Evolutionary conservation across 768 basidiomycete genomes (phyloP), one percentile per base, ranked within the genome.

Genomic region (Glaciozyma antarctica): DNA sequence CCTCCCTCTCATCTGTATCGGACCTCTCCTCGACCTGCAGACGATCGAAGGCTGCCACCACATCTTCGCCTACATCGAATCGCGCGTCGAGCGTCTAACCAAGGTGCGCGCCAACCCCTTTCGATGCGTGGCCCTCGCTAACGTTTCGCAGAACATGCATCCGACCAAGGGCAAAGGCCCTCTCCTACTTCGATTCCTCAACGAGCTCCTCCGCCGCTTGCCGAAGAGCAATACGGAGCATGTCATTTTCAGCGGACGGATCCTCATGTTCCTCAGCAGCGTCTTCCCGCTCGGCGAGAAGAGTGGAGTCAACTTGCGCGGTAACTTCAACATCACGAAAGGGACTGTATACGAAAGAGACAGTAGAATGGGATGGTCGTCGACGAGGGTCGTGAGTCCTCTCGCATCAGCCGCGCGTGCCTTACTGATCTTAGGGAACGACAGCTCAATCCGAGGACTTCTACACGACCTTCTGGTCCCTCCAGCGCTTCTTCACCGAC

Each of bases 161-260:
- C 88, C 89, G 1, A 85, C 88, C 77, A 90, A 90, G 76, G 88
- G 88, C 65, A 91, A 91, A 75, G 89, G 90, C 4, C 85, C 92
- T 47, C 80, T 87, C 61, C 81, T 95, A 19, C 81, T 94, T 30
- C 84, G 91, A 57, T 87, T 86, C 24, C 79, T 92, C 49, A 95
- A 95, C 73, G 90, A 92, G 70, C 82, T 94, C 3, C 80, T 94
- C 3, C 82, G 90, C 12, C 84, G 90, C 1, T 80, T 94, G 16
- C 69, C 69, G 5, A 55, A 62, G 5, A 92, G 89, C 48, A 92
- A 92, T 77, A 87, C 85, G 76, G 88, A 87, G 24, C 81, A 84
- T 8, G 88, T 86, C 60, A 90, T 89, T 26, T 90, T 95, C 76
- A 89, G 88, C 72, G 92, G 91, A 7, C 83, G 90, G 2, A 93